A percentile compares a stretch with the other conserved stretches of the same genome.
These are phyloP conservation scores for Akebia trifoliata DNA, from an alignment of 164 flowering plant species.

Conservation along the genomic window DNA sequence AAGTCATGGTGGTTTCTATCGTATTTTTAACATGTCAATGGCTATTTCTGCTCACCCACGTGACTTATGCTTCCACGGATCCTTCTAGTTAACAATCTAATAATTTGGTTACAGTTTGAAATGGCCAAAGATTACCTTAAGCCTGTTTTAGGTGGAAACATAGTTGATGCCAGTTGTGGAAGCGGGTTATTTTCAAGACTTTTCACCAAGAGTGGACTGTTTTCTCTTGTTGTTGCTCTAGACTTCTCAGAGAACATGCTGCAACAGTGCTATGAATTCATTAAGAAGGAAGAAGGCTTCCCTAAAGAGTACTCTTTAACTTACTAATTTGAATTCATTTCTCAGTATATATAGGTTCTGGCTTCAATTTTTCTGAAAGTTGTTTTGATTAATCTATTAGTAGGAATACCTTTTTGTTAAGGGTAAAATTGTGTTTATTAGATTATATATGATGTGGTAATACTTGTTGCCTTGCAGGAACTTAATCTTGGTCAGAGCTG, in stretches of 20 bases:
- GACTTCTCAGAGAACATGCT: conserved; percentile 92
- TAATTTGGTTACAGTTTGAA: conserved; percentile 72
- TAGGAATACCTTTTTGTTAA: too few relatives aligned
- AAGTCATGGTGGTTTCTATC: too few relatives aligned
- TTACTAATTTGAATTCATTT: neutral
- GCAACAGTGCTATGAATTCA: conserved; percentile 57
- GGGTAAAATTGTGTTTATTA: too few relatives aligned
- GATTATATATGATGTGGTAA: neutral
- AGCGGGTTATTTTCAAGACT: conserved; percentile 82
- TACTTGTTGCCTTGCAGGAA: conserved; percentile 40
- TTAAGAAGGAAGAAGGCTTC: conserved; percentile 55
- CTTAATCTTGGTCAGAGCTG: conserved; percentile 73
- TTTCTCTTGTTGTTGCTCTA: conserved; percentile 76
- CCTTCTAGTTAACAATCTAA: neutral
- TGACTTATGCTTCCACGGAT: neutral
- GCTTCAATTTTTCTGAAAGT: neutral
- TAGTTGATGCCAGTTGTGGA: conserved; percentile 93
- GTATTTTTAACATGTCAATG: too few relatives aligned
- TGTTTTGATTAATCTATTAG: too few relatives aligned
- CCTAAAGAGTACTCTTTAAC: conserved; percentile 53
- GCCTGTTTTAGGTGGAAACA: conserved; percentile 78
- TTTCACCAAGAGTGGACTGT: conserved; percentile 76
- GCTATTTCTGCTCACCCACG: neutral
- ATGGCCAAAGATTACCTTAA: conserved; percentile 60
- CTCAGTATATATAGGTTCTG: neutral